Conservation (phyloP, 768 basidiomycete species). For the Phylloporus sp. region DNA sequence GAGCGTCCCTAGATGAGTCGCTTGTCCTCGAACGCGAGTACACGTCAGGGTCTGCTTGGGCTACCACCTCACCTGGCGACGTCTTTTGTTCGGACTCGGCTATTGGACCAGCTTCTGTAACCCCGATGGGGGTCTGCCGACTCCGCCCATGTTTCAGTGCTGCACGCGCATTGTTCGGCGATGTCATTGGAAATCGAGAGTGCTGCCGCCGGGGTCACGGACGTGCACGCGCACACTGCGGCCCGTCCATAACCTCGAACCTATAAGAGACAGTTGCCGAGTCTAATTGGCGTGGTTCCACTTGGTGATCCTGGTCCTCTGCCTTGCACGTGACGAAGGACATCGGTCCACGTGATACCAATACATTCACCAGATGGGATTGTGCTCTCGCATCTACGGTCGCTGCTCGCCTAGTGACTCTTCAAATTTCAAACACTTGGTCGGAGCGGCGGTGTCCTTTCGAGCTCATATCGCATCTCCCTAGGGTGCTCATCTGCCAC, state of each 20-base stretch:
- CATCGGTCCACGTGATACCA: no score
- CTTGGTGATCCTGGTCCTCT: no score
- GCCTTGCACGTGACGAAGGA: background rate
- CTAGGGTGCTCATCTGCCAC: background rate
- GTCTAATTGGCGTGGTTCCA: no score
- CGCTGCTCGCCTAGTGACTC: background rate
- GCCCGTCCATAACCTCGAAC: background rate
- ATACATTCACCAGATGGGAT: background rate
- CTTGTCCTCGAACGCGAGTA: background rate
- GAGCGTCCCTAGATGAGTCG: background rate
- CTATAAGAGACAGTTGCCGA: no score
- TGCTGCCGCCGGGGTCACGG: background rate
- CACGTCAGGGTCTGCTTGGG: background rate
- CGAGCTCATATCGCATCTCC: slow-evolving; percentile 6
- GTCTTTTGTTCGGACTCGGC: background rate
- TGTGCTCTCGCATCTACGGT: background rate
- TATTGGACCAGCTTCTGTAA: background rate
- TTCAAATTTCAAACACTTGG: background rate
- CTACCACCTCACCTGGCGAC: background rate
- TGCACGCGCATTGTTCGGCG: background rate
- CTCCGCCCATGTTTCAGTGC: slow-evolving; percentile 6
- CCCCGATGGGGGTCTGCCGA: no score
- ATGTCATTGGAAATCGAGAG: background rate
- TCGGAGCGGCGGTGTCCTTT: background rate
- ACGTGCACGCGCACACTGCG: background rate